Base-by-base conservation (phyloP, 2,329 filamentous ascomycete genomes). In the Colletotrichum brevisporum region DNA sequence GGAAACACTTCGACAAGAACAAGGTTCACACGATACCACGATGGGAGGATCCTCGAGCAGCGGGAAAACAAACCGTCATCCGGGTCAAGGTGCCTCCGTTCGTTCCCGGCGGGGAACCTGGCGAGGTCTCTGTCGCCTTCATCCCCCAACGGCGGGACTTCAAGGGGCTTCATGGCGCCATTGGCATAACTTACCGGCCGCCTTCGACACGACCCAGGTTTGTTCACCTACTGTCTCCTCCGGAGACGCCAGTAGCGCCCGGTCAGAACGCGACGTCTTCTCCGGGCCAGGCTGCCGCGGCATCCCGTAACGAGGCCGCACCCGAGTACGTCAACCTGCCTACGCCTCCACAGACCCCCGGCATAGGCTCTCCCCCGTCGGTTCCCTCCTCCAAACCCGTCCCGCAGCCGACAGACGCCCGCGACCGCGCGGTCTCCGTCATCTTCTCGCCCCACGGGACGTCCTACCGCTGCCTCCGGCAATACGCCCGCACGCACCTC, bases 81-180 rank as follows among this genome's bases (percentile, higher is more conserved):
- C 79, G 84, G 2, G 77, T 93, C 9, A 79, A 84, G 1, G 81
- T 94, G 4, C 86, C 88, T 2, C 78, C 89, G 0, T 77, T 85
- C 26, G 80, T 84, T 2, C 78, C 84, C 0, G 83, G 83, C 26
- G 89, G 88, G 5, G 79, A 83, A 15, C 81, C 84, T 9, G 92
- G 92, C 18, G 90, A 94, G 79, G 84, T 93, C n/a, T 93, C 91
- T 0, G 83, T 94, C n/a, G 84, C 90, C 1, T 90, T 89, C 76
- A 85, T 94, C 36, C 82, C 87, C 0, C 88, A 90, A 61, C 89
- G 87, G 74, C 78, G 83, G 55, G 90, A 92, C 73, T 74, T 90
- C 4, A 88, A 86, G 8, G 86, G 87, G 3, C 75, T 92, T 0
- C 90, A 92, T 75, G 88, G 88, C 66, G 91, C 90, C 12, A 86